Evolutionary conservation across 345 rosid species (phyloP), one percentile per base, ranked within the genome.

Genomic region (Brassica nigra): DNA sequence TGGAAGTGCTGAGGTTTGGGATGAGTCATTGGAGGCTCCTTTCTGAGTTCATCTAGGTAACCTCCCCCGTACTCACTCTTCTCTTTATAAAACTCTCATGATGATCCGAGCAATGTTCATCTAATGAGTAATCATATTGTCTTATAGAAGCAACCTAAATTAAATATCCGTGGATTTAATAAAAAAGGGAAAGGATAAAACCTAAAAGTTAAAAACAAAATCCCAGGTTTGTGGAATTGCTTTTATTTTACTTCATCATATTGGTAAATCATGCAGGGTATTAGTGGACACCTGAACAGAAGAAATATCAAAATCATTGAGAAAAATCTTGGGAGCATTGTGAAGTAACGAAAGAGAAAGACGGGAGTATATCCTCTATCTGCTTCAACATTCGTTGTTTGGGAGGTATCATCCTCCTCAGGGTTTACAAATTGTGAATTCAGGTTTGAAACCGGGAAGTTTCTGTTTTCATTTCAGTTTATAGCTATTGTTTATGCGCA

Each of bases 1-100:
- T 84, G 98, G 98, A 77, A 94, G 97, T 86, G 97, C 93, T 66
- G 98, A 94, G 73, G 97, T 92, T 55, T 94, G 98, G 98, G 98
- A 94, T 81, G 98, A 94, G 86, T 91, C 98, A 72, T 89, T 94
- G 52, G 98, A 94, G 84, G 97, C 98, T 82, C 97, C 98, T 23
- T 94, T 94, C 81, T 94, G 88, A 94, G 81, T 78, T 78, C 65
- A 15, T 80, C 2, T 0, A 37, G 88, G 92, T 88, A 76, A 79
- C 75, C 16, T 59, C 70, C 33, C 54, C 47, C 42, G 74, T 55
- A 66, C 4, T 29, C 44, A 6, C 69, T 70, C 66, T 58, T 23
- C 63, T 47, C 47, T 62, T 42, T 73, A 28, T 15, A 29, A 28
- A 73, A 42, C 33, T 6, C 3, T 42, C 27, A 6, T 49, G 11